These are phyloP conservation scores for Oropetium thomaeum DNA, from an alignment of 176 grass and related monocot genomes.

Conservation along the genomic window DNA sequence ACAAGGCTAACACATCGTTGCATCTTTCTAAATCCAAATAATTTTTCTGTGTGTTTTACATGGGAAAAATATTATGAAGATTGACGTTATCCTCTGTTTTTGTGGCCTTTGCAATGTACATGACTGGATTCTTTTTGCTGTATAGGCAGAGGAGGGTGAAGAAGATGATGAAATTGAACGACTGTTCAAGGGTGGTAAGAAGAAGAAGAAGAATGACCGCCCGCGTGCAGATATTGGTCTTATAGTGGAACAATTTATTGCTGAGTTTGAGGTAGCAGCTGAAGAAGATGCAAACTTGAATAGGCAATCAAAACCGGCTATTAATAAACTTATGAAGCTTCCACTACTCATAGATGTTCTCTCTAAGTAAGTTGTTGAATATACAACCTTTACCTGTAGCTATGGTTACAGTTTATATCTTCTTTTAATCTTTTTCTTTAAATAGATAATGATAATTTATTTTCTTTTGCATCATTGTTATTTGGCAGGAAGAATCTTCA, in stretches of 20 bases:
- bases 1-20: background rate
- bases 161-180: conserved; percentile 86
- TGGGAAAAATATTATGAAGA: background rate
- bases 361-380: conserved; percentile 73
- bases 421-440: background rate
- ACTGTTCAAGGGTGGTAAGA: conserved; percentile 80
- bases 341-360: conserved; percentile 90
- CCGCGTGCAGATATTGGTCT: conserved; percentile 84
- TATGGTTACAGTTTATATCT: background rate
- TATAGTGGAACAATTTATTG: conserved; percentile 93
- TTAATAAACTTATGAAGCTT: conserved; percentile 95
- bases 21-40: background rate
- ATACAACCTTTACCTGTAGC: background rate
- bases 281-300: conserved; percentile 97
- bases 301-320: conserved; percentile 90
- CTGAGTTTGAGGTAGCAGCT: conserved; percentile 84
- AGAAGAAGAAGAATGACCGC: conserved; percentile 89
- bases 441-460: conserved; percentile 1
- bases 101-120: background rate
- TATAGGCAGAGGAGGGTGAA: conserved; percentile 82
- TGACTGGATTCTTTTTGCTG: conserved; percentile 9
- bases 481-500: conserved; percentile 87
- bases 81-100: background rate
- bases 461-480: conserved; percentile 20
- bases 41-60: background rate